Conservation (phyloP, 331 rosid species). For the Erythrophleum ivorense region DNA sequence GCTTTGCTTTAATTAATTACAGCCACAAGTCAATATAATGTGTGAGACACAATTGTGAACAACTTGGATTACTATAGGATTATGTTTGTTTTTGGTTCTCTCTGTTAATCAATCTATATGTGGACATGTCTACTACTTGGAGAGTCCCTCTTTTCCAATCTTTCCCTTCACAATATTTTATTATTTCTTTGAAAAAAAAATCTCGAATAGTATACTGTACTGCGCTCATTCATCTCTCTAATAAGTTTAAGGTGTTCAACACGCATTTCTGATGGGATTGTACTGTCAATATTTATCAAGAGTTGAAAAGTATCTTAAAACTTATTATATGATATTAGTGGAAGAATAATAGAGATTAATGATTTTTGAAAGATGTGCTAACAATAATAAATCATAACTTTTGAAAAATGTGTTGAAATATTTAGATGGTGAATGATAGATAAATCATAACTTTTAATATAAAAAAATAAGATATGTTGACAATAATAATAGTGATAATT, state of each 20-base stretch:
- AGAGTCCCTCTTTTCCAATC: background rate
- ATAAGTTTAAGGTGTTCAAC: constrained; percentile 4
- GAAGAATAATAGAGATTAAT: background rate
- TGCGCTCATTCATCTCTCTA: background rate
- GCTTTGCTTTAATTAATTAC: constrained; percentile 33
- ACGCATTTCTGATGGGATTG: constrained; percentile 6
- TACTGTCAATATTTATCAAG: background rate
- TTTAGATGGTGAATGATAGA: too few species aligned
- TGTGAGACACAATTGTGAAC: background rate
- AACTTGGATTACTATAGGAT: constrained; percentile 6
- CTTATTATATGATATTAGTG: constrained; percentile 4
- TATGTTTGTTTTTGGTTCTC: background rate
- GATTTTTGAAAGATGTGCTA: background rate
- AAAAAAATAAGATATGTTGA: too few species aligned
- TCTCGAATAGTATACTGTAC: constrained; percentile 29
- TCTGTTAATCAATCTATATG: background rate
- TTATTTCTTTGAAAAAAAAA: constrained; percentile 13
- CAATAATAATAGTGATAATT: background rate
- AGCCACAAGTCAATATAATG: constrained; percentile 9
- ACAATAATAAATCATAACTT: too few species aligned
- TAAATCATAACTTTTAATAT: background rate
- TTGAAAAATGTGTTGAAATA: too few species aligned
- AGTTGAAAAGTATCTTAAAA: background rate
- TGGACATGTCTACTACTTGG: constrained; percentile 7
- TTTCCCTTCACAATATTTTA: background rate